These are phyloP conservation scores for Prasinococcaceae sp. DNA, from an alignment of 139 green algal species.

Conservation along the genomic window DNA sequence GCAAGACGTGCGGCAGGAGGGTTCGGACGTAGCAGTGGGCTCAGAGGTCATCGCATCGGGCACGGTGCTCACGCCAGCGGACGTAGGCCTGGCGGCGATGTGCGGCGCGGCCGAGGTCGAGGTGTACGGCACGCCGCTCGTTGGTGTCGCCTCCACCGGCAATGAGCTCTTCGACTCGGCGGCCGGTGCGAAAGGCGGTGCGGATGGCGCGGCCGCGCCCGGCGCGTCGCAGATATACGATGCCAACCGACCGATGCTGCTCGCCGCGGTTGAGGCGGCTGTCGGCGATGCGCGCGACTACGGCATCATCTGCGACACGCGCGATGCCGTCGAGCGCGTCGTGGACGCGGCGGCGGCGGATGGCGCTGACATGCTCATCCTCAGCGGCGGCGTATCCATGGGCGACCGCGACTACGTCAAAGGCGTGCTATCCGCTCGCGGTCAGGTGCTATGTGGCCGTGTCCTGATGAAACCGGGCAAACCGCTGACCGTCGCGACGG, in stretches of 20 bases:
- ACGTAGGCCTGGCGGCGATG: no score
- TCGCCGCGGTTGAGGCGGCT: conserved; percentile 41
- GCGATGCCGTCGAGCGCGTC: conserved; percentile 29
- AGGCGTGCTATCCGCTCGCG: conserved; percentile 65
- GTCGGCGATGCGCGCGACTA: background rate
- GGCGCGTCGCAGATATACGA: conserved; percentile 66
- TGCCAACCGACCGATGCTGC: conserved; percentile 76
- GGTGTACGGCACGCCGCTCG: no score
- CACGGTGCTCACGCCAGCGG: no score
- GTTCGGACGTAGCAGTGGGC: no score
- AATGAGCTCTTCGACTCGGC: no score
- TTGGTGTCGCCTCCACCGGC: no score
- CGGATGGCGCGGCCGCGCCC: no score
- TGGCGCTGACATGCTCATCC: conserved; percentile 52
- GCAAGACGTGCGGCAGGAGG: no score
- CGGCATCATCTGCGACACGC: background rate
- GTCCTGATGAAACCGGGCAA: conserved; percentile 92
- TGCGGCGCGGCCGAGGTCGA: no score
- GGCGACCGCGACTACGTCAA: conserved; percentile 90
- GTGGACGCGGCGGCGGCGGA: conserved; percentile 43
- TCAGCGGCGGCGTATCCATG: conserved; percentile 84
- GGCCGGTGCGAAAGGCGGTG: no score
- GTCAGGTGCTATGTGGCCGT: conserved; percentile 77
- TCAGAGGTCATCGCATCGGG: no score
- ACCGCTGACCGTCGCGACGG: conserved; percentile 84